Evolutionary conservation across 1,139 yeast genomes (phyloP).

Genomic region (Casaregolazyma suthepensis): DNA sequence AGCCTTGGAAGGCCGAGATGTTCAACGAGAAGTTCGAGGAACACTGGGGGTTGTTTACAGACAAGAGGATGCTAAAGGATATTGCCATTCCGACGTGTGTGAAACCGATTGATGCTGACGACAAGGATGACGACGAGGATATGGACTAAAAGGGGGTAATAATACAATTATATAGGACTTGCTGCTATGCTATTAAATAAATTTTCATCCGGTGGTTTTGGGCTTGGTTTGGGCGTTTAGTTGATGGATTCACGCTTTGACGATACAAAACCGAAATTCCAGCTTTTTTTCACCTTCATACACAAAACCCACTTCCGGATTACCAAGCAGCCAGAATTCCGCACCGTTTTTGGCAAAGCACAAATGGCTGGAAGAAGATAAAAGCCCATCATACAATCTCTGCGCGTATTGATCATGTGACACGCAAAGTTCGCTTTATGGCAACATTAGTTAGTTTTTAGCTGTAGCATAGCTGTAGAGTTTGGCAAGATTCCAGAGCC

Average conservation of each 20-base stretch:
- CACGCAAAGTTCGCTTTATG: constrained; percentile 27
- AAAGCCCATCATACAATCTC: constrained; percentile 23
- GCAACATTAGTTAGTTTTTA: constrained; percentile 16
- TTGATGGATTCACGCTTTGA: neutral
- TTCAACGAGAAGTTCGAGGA: constrained; percentile 51
- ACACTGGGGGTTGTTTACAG: constrained; percentile 61
- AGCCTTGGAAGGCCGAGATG: constrained; percentile 52
- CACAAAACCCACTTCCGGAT: constrained; percentile 22
- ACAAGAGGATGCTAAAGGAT: constrained; percentile 42
- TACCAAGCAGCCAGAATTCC: constrained; percentile 27
- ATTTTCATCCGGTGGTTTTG: neutral
- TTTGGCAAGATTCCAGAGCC: constrained; percentile 68
- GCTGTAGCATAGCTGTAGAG: constrained; percentile 26
- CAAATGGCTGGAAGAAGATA: constrained; percentile 34
- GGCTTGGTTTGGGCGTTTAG: neutral
- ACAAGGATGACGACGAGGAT: neutral
- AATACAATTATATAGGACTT: neutral
- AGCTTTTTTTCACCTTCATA: constrained; percentile 9
- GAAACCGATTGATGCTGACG: constrained; percentile 3
- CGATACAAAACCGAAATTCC: neutral
- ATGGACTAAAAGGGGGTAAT: neutral
- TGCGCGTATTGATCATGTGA: constrained; percentile 12
- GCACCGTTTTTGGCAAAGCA: constrained; percentile 24
- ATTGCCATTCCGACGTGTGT: constrained; percentile 25
- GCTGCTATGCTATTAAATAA: neutral